phyloP scores from a whole-genome alignment of 306 rosid genomes.

The Boehmeria nivea region DNA sequence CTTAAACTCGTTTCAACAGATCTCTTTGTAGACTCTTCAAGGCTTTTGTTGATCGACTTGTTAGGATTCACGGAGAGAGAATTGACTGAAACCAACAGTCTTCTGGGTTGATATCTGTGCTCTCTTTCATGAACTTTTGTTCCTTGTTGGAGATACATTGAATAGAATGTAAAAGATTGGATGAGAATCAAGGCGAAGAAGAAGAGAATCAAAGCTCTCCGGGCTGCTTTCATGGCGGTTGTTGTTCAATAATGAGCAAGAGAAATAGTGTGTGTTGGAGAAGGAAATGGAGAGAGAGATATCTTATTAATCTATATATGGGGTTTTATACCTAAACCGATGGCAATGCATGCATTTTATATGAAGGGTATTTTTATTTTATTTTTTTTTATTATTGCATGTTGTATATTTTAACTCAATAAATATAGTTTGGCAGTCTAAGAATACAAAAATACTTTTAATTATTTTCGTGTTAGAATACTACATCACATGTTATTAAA shows the following conservation, averaged over 20 bases:
- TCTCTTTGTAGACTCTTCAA: slow-evolving; percentile 35
- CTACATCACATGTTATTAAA: too few species aligned
- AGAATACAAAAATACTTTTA: too few species aligned
- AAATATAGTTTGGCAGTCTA: too few species aligned
- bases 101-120: slow-evolving; percentile 30
- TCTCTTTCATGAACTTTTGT: slow-evolving; percentile 21
- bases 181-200: slow-evolving; percentile 39
- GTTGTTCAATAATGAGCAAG: slow-evolving; percentile 10
- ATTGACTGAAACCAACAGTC: slow-evolving; percentile 35
- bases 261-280: slow-evolving; percentile 9
- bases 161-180: slow-evolving; percentile 25
- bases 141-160: slow-evolving; percentile 28
- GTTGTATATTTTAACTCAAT: background rate
- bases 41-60: slow-evolving; percentile 19
- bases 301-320: slow-evolving; percentile 13
- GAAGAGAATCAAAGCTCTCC: slow-evolving; percentile 27
- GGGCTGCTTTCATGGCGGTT: slow-evolving; percentile 48
- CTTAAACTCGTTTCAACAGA: slow-evolving; percentile 47
- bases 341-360: slow-evolving; percentile 22
- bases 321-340: slow-evolving; percentile 3
- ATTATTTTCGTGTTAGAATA: too few species aligned
- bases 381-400: background rate
- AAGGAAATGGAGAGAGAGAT: slow-evolving; percentile 14
- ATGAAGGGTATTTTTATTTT: background rate
- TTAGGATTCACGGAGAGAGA: slow-evolving; percentile 29